These are phyloP conservation scores for Rhypophila decipiens DNA, from an alignment of 495 filamentous ascomycete species.

Conservation along the genomic window DNA sequence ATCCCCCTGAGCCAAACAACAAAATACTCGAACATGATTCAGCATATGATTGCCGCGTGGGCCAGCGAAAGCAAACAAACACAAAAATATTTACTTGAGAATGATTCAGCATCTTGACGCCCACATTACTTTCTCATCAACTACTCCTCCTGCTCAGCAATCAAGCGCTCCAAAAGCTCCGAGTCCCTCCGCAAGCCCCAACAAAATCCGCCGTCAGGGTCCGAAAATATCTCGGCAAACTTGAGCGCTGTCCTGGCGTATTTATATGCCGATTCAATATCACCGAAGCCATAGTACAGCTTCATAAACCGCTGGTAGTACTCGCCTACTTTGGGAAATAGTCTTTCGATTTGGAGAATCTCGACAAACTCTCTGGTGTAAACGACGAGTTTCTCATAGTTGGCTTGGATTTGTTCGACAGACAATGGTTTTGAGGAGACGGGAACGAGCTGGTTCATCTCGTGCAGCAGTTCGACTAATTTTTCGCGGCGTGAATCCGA, in stretches of 20 bases:
- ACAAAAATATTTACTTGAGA: no score
- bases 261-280: slow-evolving; percentile 14
- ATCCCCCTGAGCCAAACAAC: no score
- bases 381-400: slow-evolving; percentile 12
- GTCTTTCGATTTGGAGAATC: slow-evolving; percentile 20
- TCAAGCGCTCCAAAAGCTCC: slow-evolving; percentile 1
- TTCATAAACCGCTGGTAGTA: slow-evolving; percentile 26
- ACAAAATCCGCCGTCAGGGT: slow-evolving; percentile 19
- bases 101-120: no score
- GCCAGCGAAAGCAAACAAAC: no score
- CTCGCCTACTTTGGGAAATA: slow-evolving; percentile 23
- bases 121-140: no score
- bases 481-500: slow-evolving; percentile 24
- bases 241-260: slow-evolving; percentile 16
- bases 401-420: no score
- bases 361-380: slow-evolving; percentile 21
- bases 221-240: slow-evolving; percentile 22
- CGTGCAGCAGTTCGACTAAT: slow-evolving; percentile 19
- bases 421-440: no score
- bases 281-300: slow-evolving; percentile 22
- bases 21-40: no score
- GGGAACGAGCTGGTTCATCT: slow-evolving; percentile 16
- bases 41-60: no score
- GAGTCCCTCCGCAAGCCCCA: slow-evolving; percentile 12
- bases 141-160: background rate